Percentiles rank a stretch among this genome's conserved stretches.
phyloP scores from a whole-genome alignment of 1,284 basidiomycete species.

The Exobasidium rhododendri region DNA sequence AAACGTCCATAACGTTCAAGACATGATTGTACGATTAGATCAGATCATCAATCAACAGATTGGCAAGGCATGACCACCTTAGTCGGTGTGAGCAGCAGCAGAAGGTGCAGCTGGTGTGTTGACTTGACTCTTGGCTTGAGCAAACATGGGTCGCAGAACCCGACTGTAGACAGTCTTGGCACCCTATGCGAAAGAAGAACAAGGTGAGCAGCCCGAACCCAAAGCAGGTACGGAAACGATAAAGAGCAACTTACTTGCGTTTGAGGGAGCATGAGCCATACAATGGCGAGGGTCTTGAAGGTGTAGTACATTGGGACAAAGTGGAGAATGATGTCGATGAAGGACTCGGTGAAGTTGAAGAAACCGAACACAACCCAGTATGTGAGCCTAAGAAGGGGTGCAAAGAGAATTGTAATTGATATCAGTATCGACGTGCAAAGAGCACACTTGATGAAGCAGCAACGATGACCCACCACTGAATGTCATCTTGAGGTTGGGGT shows the following conservation, averaged over 20 bases:
- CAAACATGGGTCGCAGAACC: conserved; percentile 47
- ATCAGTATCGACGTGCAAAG: neutral
- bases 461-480: conserved; percentile 43
- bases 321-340: conserved; percentile 47
- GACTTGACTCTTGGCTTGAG: conserved; percentile 6
- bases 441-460: neutral
- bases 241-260: conserved; percentile 57
- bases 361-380: conserved; percentile 55
- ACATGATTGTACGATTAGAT: no score
- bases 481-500: conserved; percentile 53
- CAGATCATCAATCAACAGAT: no score
- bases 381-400: conserved; percentile 53
- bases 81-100: conserved; percentile 3
- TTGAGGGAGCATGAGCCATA: conserved; percentile 85
- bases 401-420: conserved; percentile 46
- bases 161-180: conserved; percentile 54
- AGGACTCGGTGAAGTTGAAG: conserved; percentile 54
- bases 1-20: no score
- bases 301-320: conserved; percentile 83
- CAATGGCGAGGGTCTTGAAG: conserved; percentile 75
- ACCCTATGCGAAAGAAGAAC: conserved; percentile 23
- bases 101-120: conserved; percentile 5
- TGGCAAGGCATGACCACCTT: no score
- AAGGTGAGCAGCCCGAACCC: neutral
- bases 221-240: conserved; percentile 7